phyloP scores from a whole-genome alignment of 441 rosid species.

The Bocquillonia castaneifolia region DNA sequence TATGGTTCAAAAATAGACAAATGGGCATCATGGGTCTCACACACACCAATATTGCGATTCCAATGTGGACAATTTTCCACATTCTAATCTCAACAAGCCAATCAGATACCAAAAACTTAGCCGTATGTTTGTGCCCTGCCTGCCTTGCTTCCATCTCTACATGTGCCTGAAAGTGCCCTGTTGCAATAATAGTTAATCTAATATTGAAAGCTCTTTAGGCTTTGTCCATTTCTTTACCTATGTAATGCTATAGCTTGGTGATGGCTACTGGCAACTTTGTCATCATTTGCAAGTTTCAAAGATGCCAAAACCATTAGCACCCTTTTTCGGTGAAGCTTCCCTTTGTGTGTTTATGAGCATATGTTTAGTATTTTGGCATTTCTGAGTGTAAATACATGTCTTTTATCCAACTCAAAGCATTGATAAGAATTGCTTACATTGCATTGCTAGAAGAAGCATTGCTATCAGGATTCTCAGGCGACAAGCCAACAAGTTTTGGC shows the following conservation, averaged over 20 bases:
- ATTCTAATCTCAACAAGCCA: background rate
- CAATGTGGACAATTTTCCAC: constrained; percentile 9
- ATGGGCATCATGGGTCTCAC: background rate
- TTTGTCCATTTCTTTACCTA: background rate
- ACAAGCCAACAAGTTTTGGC: too few relatives aligned
- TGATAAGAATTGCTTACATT: too few relatives aligned
- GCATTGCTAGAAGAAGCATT: too few relatives aligned
- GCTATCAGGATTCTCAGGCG: background rate
- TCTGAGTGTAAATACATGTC: too few relatives aligned
- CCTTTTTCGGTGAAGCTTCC: background rate
- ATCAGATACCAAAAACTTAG: background rate
- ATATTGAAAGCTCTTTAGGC: background rate
- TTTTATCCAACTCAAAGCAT: too few relatives aligned
- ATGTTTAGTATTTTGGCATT: too few relatives aligned
- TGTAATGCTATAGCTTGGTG: background rate
- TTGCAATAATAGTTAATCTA: background rate
- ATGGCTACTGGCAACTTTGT: background rate
- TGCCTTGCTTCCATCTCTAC: background rate
- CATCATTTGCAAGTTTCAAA: background rate
- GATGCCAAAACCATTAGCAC: background rate
- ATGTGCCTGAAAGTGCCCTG: background rate
- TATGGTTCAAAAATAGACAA: constrained; percentile 11
- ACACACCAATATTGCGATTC: constrained; percentile 19
- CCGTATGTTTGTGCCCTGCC: background rate
- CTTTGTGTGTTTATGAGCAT: background rate